Percentiles rank a stretch among this genome's conserved stretches.
phyloP scores from a whole-genome alignment of 75 land plant genomes.

The Pseudotsuga menziesii region DNA sequence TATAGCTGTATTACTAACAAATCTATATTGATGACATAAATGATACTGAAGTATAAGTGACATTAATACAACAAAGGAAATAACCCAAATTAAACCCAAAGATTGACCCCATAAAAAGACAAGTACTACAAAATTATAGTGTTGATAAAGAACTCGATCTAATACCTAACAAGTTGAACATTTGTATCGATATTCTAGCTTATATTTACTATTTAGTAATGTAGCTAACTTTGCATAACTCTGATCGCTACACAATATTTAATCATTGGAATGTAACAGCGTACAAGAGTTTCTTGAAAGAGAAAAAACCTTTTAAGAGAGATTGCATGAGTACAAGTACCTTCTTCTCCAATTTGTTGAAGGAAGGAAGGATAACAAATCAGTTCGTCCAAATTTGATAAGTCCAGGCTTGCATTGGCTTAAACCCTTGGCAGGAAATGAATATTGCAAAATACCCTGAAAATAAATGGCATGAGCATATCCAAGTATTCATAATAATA shows the following conservation, averaged over 20 bases:
- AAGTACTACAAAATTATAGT: background rate
- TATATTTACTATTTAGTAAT: background rate
- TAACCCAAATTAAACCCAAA: background rate
- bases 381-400: too few species aligned
- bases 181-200: background rate
- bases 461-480: background rate
- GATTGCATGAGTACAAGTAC: background rate
- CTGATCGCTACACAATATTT: background rate
- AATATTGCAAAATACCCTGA: background rate
- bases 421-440: background rate
- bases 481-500: background rate
- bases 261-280: background rate
- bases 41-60: background rate
- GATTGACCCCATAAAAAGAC: background rate
- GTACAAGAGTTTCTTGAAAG: background rate
- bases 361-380: background rate
- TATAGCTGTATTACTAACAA: background rate
- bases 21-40: background rate
- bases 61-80: background rate
- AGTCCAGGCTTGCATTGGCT: background rate
- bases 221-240: background rate
- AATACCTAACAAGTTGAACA: background rate
- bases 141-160: background rate
- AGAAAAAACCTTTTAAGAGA: background rate
- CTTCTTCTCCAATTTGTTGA: constrained; percentile 6